Base-by-base conservation (phyloP, 192 early-diverging fungal genomes). In the Coemansia sp. region DNA sequence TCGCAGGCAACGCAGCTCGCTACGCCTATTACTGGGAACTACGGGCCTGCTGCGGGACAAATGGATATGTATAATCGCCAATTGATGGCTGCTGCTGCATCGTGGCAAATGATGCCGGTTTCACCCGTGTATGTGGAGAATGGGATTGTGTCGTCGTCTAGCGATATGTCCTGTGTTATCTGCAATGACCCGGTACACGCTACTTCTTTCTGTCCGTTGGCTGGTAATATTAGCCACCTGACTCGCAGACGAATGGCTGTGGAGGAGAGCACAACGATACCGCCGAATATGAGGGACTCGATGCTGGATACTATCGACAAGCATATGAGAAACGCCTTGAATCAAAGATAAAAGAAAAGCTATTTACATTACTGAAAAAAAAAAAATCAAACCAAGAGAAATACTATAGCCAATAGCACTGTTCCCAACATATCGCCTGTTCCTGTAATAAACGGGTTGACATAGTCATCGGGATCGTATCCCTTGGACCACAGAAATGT, bases 391-490 rank as follows among this genome's bases (percentile, higher is more conserved):
- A 66, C 63, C 7, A 70, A 9, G 3, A 73, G 4, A 59, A 82
- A 82, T 2, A 73, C 74, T 14, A 76, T 40, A 0, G 88, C 89
- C 5, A 92, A 66, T 9, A 92, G 66, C 4, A 67, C 76, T 9
- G 89, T 90, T 36, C 89, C 87, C 8, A 92, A 76, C 31, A 90
- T 89, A 60, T 90, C 90, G 48, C 89, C 84, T 21, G 86, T 79
- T 0, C 89, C 87, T 9, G 89, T 90, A 57, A 88, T 88, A 23
- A 86, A 60, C 9, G 53, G 65, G 55, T 67, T 59, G 57, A 73
- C 66, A 37, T 88, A 92, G 72, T 92, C 90, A 57, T 92, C 91
- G 11, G 91, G 91, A 59, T 92, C 90, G 50, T 92, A 90, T 13
- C 85, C 80, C n/a, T 79, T 69, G n/a, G 73, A 62, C 91, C 91